These are phyloP conservation scores for Lactarius indigo DNA, from an alignment of 768 basidiomycete genomes.

Conservation along the genomic window DNA sequence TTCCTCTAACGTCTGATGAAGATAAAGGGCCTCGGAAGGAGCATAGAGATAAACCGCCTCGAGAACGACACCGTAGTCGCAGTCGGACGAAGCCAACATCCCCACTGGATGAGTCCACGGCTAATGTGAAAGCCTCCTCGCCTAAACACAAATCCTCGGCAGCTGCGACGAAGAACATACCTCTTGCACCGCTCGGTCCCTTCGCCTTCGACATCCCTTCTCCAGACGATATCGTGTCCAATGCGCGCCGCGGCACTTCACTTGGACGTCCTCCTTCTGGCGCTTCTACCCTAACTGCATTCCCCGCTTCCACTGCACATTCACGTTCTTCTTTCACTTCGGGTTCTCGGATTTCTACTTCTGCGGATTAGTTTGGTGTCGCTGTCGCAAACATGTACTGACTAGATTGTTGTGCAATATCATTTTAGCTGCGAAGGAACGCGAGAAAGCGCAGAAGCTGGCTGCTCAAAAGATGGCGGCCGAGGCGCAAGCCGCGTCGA, in stretches of 20 bases:
- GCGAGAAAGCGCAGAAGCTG: slow-evolving; percentile 66
- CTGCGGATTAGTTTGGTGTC: slow-evolving; percentile 25
- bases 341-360: slow-evolving; percentile 39
- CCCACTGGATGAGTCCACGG: slow-evolving; percentile 9
- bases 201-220: slow-evolving; percentile 82
- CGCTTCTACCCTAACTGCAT: slow-evolving; percentile 20
- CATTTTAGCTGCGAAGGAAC: slow-evolving; percentile 69
- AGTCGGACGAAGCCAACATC: slow-evolving; percentile 6
- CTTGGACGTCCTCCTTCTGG: slow-evolving; percentile 36
- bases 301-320: slow-evolving; percentile 28
- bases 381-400: slow-evolving; percentile 32
- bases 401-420: slow-evolving; percentile 31
- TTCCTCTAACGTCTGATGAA: slow-evolving; percentile 23
- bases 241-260: slow-evolving; percentile 73
- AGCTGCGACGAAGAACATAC: slow-evolving; percentile 1
- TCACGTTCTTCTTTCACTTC: slow-evolving; percentile 25
- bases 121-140: slow-evolving; percentile 15
- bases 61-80: slow-evolving; percentile 16
- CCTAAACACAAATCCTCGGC: slow-evolving; percentile 16
- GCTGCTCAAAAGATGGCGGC: slow-evolving; percentile 45
- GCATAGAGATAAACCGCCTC: slow-evolving; percentile 15
- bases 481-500: slow-evolving; percentile 27
- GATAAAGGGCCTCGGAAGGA: slow-evolving; percentile 25
- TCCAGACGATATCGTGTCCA: slow-evolving; percentile 86
- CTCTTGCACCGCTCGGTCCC: slow-evolving; percentile 17